Base-by-base conservation (phyloP, 352 stramenopile genomes). In the Pythium insidiosum region DNA sequence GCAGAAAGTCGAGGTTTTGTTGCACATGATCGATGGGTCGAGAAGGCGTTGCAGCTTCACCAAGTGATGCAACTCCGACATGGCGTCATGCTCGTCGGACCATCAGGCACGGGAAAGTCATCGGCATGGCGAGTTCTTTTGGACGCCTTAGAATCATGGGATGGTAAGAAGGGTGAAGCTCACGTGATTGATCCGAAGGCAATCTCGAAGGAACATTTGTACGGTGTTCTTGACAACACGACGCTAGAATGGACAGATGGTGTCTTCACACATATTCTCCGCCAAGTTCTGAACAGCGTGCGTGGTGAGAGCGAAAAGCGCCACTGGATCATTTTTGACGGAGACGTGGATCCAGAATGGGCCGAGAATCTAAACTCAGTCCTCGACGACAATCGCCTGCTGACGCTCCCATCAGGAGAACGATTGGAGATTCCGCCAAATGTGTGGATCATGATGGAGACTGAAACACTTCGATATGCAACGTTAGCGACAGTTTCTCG, bases 321-420 rank as follows among this genome's bases (percentile, higher is more conserved):
- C 4, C 93, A 98, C 62, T 99, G 96, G 96, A 98, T 99, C 54
- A 83, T 99, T 34, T 99, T 99, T 58, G 97, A 99, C 73, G 97
- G 97, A 38, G 96, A 99, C 61, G 97, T 99, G 18, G 97, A 99
- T 67, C 97, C 97, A n/a, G 95, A 99, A 61, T 99, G 97, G 97
- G 97, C 96, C 26, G 97, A 99, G 64, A 99, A 99, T 63, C 84
- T 99, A 29, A 99, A 99, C 73, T 98, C 89, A 25, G 96, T 99
- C n/a, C 74, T 99, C 21, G 97, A 99, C 63, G 97, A 99, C 66
- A 99, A 99, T 74, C 97, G 98, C 20, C 61, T 99, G 24, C 68
- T 99, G 18, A 99, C 97, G 10, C 76, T 99, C 26, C 97, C 97
- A 3, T 99, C 91, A 20, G 97, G 97, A 38, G 97, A 99, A 62